Evolutionary conservation across 2,329 filamentous ascomycete genomes (phyloP).

Genomic region (Scedosporium dehoogii): DNA sequence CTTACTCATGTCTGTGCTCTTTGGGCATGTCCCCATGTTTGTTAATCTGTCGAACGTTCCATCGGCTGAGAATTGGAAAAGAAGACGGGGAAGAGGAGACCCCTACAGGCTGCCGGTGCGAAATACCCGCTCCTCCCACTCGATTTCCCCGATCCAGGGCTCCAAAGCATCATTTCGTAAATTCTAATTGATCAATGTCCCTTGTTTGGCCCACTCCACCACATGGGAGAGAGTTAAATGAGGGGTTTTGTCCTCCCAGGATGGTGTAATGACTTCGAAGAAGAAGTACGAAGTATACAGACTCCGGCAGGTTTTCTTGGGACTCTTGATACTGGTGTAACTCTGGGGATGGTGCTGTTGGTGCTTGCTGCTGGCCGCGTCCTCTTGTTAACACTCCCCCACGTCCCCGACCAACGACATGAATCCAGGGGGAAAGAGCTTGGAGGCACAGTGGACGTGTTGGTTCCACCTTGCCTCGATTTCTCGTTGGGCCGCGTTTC

Average conservation of each 20-base stretch:
- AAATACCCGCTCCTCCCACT: neutral
- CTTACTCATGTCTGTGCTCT: neutral
- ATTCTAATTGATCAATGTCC: neutral
- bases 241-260: neutral
- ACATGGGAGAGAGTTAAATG: neutral
- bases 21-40: neutral
- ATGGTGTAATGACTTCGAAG: neutral
- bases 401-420: no score
- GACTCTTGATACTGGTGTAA: no score
- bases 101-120: neutral
- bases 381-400: no score
- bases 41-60: neutral
- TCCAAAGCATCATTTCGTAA: neutral
- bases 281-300: no score
- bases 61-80: neutral
- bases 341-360: no score
- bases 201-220: neutral
- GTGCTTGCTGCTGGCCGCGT: no score
- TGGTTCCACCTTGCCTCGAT: no score
- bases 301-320: no score
- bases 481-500: no score
- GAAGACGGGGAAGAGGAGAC: neutral
- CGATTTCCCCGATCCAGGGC: neutral
- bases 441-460: no score
- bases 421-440: no score